phyloP scores from a whole-genome alignment of 2,329 filamentous ascomycete species.

The Xylariaceae sp. region DNA sequence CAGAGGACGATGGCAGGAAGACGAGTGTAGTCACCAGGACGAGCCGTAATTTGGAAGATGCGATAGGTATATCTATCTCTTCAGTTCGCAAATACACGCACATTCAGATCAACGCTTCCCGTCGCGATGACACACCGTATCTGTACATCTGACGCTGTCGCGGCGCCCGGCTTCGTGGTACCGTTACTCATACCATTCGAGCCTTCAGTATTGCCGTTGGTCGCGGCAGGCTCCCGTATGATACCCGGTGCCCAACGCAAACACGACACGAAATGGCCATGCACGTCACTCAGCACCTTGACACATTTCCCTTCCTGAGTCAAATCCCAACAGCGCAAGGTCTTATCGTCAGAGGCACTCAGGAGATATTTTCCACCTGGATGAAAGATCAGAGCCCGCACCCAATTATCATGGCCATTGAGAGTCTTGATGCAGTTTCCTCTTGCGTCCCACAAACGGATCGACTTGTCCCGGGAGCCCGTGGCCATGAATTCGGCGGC shows the following conservation, averaged over 20 bases:
- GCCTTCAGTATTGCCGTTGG: conserved; percentile 29
- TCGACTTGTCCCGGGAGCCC: conserved; percentile 83
- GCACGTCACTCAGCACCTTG: conserved; percentile 69
- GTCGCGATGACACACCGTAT: conserved; percentile 85
- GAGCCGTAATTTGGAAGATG: background rate
- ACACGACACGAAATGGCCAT: conserved; percentile 79
- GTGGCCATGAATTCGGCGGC: conserved; percentile 86
- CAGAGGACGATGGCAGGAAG: background rate
- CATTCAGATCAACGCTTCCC: conserved; percentile 74
- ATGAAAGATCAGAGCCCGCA: conserved; percentile 79
- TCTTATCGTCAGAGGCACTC: conserved; percentile 84
- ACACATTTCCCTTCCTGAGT: conserved; percentile 85
- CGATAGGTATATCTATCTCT: background rate
- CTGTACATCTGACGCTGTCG: conserved; percentile 47
- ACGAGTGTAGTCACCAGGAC: background rate
- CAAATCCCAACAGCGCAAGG: conserved; percentile 88
- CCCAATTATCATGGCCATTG: conserved; percentile 89
- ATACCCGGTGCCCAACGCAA: conserved; percentile 81
- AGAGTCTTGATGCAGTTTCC: conserved; percentile 81
- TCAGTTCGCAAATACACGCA: conserved; percentile 68
- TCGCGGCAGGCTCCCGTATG: conserved; percentile 39
- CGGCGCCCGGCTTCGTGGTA: conserved; percentile 27
- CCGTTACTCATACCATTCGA: conserved; percentile 34
- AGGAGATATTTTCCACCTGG: conserved; percentile 87
- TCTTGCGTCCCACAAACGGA: conserved; percentile 80